Evolutionary conservation across 345 rosid genomes (phyloP), one percentile per base, ranked within the genome.

Genomic region (Syzygium jambos): DNA sequence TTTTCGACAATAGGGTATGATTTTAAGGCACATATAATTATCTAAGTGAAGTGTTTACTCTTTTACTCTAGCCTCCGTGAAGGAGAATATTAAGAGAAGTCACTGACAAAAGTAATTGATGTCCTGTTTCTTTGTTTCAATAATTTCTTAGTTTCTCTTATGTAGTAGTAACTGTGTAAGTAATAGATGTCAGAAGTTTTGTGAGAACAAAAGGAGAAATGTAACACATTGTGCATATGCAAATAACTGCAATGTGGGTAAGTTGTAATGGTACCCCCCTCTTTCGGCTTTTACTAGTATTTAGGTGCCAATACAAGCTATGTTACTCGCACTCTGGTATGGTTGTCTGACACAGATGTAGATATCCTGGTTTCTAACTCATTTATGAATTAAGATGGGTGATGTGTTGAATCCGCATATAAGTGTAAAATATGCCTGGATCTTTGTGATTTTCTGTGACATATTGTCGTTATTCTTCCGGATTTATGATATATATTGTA

Each of bases 1-100:
- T 96, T 91, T 96, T 92, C 84, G 98, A 96, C 90, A 92, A 96
- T 92, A 98, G 93, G 97, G 99, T 96, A 92, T 84, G 80, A 73
- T 34, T 34, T 34, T 34, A 68, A 34, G 46, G 46, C 23, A 68
- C 78, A 34, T 73, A 41, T 38, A 73, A 73, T 73, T 38, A 1
- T 73, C 49, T 19, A 34, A 38, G 49, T 73, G 80, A 73, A 73
- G 25, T 82, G 29, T 59, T 84, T 68, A 86, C 84, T 86, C 3
- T 14, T 30, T 68, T 85, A 54, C 41, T 29, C 59, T 43, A 52
- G 86, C 59, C 23, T 56, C 16, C 19, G 86, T 17, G 86, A 84
- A 52, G 41, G 49, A 73, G 49, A 38, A 73, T 73, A 73, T 34
- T 4, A 19, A 10, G 80, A 73, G 80, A 73, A 73, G 49, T 73